Base-by-base conservation (phyloP, 2,329 filamentous ascomycete species). In the Cytospora mali region DNA sequence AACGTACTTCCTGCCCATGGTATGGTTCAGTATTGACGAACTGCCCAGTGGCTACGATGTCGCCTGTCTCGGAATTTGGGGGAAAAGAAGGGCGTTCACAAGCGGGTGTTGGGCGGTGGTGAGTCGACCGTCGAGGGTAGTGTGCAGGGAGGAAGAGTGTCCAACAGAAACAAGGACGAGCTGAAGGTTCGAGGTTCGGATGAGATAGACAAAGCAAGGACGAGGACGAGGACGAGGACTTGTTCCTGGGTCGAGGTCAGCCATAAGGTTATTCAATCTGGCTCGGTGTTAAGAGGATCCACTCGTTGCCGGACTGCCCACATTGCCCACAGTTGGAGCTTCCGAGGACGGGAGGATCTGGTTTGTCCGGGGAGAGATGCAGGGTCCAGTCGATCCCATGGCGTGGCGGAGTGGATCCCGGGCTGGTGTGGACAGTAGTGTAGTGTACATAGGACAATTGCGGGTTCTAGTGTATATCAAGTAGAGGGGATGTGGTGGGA, bases 1-100 rank as follows among this genome's bases (percentile, higher is more conserved):
- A 6, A 56, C 9, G 52, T 57, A 52, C 31, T 60, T 62, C 21
- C 39, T 55, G 5, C 62, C 64, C 64, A 66, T 66, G 0, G 10
- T 61, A 3, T 13, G 14, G 16, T 14, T 13, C 0, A 28, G 31
- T 21, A 29, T 6, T 7, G 13, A 28, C 13, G 25, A 2, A 39
- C n/a, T 23, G 6, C 42, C 10, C 21, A 46, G n/a, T 18, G 21
- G 42, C 7, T 46, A 23, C 13, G 42, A 13, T 11, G n/a, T 21
- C 23, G n/a, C n/a, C 21, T n/a, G 42, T 23, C 6, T 23, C 18
- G n/a, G 21, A 10, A 11, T 46, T 11, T 3, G 5, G 9, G 18
- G n/a, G 3, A 33, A 7, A n/a, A 23, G n/a, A 9, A 18, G 42
- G 18, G 16, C 4, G 35, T 9, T n/a, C 2, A 4, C 21, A 21